phyloP scores from a whole-genome alignment of 2,329 filamentous ascomycete species.

The Monilinia fructicola region DNA sequence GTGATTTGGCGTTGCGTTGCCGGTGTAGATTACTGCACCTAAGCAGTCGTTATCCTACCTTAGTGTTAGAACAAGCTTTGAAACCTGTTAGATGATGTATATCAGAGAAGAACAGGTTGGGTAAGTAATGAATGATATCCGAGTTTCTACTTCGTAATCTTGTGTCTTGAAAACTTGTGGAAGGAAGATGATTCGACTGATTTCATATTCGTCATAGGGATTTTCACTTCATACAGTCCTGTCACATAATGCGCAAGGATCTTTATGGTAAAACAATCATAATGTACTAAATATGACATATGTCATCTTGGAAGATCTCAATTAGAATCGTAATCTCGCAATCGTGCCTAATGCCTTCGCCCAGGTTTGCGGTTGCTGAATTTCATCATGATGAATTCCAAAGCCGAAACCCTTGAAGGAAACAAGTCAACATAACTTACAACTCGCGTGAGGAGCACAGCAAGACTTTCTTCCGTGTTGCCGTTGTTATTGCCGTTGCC shows the following conservation, averaged over 20 bases:
- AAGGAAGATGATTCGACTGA: no score
- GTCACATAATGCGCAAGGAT: no score
- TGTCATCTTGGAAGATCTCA: neutral
- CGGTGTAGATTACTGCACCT: neutral
- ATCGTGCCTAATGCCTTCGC: no score
- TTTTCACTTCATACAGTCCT: neutral
- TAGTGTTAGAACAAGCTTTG: neutral
- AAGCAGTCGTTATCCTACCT: no score
- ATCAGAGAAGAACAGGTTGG: neutral
- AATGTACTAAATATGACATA: neutral
- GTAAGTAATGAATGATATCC: neutral
- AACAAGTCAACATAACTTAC: neutral
- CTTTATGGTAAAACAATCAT: neutral
- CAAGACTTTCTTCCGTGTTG: neutral
- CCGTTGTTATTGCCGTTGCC: slow-evolving; percentile 4
- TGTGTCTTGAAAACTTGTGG: no score
- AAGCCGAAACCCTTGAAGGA: neutral
- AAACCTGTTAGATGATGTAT: slow-evolving; percentile 1
- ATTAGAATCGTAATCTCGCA: neutral
- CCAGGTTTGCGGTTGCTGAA: neutral
- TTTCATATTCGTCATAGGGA: neutral
- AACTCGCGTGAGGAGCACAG: neutral
- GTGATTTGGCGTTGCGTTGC: slow-evolving; percentile 15
- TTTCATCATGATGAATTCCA: neutral
- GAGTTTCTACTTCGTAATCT: neutral